Percentiles rank a stretch among this genome's conserved stretches.
These are phyloP conservation scores for Rugonectria rugulosa DNA, from an alignment of 2,329 filamentous ascomycete species.

Conservation along the genomic window DNA sequence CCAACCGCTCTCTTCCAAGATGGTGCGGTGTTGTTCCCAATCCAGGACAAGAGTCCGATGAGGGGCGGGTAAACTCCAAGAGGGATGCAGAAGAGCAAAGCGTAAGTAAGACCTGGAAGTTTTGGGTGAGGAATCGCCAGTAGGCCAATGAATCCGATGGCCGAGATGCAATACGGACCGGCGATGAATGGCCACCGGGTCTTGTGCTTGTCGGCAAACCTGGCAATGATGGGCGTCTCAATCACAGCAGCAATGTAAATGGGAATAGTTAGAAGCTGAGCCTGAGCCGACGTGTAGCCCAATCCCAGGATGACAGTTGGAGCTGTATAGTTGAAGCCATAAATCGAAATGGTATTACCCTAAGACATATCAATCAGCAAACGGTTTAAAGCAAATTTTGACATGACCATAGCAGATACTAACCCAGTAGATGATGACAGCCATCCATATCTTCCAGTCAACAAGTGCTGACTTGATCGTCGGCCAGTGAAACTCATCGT, in stretches of 20 bases:
- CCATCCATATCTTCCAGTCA: conserved; percentile 18
- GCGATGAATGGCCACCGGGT: conserved; percentile 10
- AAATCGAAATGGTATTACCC: conserved; percentile 1
- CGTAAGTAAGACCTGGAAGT: conserved; percentile 14
- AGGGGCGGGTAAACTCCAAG: conserved; percentile 9
- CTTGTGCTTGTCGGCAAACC: conserved; percentile 1
- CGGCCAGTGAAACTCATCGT: conserved; percentile 7
- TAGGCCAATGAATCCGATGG: background rate
- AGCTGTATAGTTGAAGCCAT: conserved; percentile 14
- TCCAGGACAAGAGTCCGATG: conserved; percentile 6
- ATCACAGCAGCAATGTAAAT: conserved; percentile 1
- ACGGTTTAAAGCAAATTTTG: background rate
- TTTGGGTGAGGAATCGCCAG: conserved; percentile 4
- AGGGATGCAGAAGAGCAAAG: conserved; percentile 6
- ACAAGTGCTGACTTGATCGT: background rate
- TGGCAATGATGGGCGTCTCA: background rate
- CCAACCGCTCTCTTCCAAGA: conserved; percentile 11
- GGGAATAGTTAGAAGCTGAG: conserved; percentile 14
- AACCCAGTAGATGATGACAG: conserved; percentile 14
- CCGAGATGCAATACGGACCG: conserved; percentile 1
- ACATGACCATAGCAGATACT: background rate
- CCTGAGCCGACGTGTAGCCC: conserved; percentile 6
- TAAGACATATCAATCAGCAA: background rate
- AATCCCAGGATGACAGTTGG: conserved; percentile 6
- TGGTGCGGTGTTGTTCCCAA: conserved; percentile 10